Base-by-base conservation (phyloP, 1,284 basidiomycete species). In the Xerocomus amazonicus region DNA sequence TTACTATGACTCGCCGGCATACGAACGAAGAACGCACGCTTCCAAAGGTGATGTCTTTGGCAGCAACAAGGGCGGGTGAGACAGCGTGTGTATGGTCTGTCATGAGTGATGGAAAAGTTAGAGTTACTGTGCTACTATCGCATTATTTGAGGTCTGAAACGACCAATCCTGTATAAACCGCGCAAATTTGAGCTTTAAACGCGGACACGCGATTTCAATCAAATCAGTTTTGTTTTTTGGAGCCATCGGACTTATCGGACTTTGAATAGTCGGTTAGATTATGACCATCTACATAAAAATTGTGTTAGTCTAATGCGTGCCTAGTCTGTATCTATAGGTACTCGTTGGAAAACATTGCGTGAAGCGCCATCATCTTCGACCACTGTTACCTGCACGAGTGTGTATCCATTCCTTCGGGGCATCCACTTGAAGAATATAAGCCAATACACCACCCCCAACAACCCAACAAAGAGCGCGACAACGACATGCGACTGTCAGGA, bases 371-470 rank as follows among this genome's bases (percentile, higher is more conserved):
- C 80, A 16, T 78, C 75, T 54, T 82, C 75, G 16, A 76, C 52
- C 14, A 78, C 69, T 56, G 73, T 74, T 33, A 75, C 73, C 26
- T 77, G 69, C 53, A 75, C 69, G 2, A 86, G 67, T 33, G 38
- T 64, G 57, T 84, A 85, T 43, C 78, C 75, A 12, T 71, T 68
- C 47, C 66, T 63, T 49, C 60, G 60, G 7, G 84, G 84, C n/a
- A 81, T 66, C 76, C 78, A 81, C 19, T 72, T 59, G 47, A 74
- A 74, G 69, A 74, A 73, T 16, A 80, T 59, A 52, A 78, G 79
- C 84, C 84, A 87, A 62, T 84, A 87, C 19, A 67, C 60, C 1
- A 78, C 62, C 0, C 83, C 83, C 36, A 80, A 53, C 5, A 76
- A 48, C 8, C 79, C 79, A 0, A 84, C 71, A 2, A 68, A 62